Evolutionary conservation across 768 basidiomycete genomes (phyloP), one percentile per base, ranked within the genome.

Genomic region (Coprinellus micaceus): DNA sequence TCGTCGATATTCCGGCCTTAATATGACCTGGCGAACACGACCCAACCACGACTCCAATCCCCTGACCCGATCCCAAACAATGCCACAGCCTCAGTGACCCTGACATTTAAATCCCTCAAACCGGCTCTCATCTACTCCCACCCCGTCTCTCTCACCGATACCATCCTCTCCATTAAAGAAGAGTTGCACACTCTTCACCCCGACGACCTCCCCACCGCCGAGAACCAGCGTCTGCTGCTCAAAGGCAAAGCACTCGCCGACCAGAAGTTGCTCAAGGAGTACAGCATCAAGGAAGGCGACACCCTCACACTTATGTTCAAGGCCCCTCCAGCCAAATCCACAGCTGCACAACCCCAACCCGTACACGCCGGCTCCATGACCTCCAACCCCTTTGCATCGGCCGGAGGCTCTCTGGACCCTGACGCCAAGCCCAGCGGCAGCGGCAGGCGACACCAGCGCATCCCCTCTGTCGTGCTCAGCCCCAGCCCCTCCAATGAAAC

Each of bases 161-260:
- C 93, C 50, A 83, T 99, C 71, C 72, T 82, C 40, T 69, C 83
- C 44, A 83, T 98, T 69, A 99, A 98, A 70, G 66, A 78, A 2
- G 84, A 83, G 59, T 84, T 98, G 56, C 81, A 58, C 45, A 43
- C 87, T 13, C 66, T 82, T 1, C 76, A 85, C 61, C 74, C 84
- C 26, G 74, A 75, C 48, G 91, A 91, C 0, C 13, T 56, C 13
- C 94, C 94, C 0, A 82, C 88, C 9, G 82, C 85, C 44, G 86
- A 92, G 66, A 77, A 81, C 28, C 95, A 97, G 70, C 79, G 97
- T 2, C 82, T 98, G 15, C 77, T 99, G 11, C 77, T 97, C 52
- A 98, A 95, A 72, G 97, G 97, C 55, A 99, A 99, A 70, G 94
- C 89, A 0, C 82, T 98, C 60, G 85, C 84, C 15, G 96, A 98